Evolutionary conservation across 805 yeast genomes (phyloP).

Genomic region (Pichia californica): DNA sequence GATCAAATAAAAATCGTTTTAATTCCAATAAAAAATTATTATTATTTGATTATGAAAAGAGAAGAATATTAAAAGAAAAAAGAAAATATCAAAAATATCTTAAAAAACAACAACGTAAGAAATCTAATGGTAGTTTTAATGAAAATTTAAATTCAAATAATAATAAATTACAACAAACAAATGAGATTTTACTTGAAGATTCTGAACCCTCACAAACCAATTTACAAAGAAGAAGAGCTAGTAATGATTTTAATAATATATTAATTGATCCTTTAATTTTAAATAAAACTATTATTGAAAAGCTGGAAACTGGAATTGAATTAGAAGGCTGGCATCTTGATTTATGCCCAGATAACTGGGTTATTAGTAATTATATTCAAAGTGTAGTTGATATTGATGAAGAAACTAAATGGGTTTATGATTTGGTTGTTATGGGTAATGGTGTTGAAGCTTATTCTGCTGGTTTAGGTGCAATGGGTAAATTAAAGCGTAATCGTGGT

Average conservation of each 20-base stretch:
- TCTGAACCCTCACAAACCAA: slow-evolving; percentile 1
- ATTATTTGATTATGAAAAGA: slow-evolving; percentile 8
- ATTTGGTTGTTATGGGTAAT: slow-evolving; percentile 28
- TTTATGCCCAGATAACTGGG: slow-evolving; percentile 60
- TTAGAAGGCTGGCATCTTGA: slow-evolving; percentile 58
- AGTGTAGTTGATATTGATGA: slow-evolving; percentile 57
- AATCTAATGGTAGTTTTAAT: neutral
- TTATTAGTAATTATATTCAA: slow-evolving; percentile 38
- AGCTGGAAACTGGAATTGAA: slow-evolving; percentile 13
- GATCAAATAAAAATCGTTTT: neutral
- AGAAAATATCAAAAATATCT: slow-evolving; percentile 1
- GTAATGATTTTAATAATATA: slow-evolving; percentile 9
- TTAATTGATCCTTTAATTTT: slow-evolving; percentile 7
- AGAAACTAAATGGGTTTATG: slow-evolving; percentile 86
- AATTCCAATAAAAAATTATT: neutral
- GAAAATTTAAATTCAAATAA: neutral
- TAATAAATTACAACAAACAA: neutral
- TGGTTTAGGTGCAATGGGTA: slow-evolving; percentile 17
- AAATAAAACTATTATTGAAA: slow-evolving; percentile 9
- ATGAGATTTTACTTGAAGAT: neutral
- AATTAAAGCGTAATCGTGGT: slow-evolving; percentile 29
- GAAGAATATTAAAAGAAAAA: slow-evolving; percentile 5
- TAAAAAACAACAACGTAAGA: slow-evolving; percentile 4
- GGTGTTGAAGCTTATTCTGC: slow-evolving; percentile 18
- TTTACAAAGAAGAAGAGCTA: slow-evolving; percentile 6